Conservation (phyloP, 2,329 filamentous ascomycete species). For the Huntiella decipiens region DNA sequence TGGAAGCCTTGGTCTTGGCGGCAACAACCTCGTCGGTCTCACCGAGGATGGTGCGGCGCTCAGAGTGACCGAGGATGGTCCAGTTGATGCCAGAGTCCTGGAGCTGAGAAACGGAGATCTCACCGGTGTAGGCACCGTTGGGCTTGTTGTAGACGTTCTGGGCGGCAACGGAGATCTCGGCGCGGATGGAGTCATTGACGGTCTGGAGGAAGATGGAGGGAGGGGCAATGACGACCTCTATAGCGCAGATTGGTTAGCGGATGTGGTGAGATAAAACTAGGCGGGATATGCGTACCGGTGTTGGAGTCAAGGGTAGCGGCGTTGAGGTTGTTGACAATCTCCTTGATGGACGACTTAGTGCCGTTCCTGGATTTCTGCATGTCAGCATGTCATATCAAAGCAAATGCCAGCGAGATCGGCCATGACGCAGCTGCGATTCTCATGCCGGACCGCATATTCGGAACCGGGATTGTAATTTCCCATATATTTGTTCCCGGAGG, state of each 20-base stretch:
- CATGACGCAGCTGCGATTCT: too few species aligned
- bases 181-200: constrained; percentile 57
- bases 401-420: neutral
- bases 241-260: neutral
- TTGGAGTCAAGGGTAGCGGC: constrained; percentile 53
- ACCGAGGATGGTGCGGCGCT: constrained; percentile 75
- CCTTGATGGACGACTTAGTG: constrained; percentile 70
- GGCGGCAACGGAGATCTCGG: constrained; percentile 66
- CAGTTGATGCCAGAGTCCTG: constrained; percentile 76
- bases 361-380: constrained; percentile 53
- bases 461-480: too few species aligned
- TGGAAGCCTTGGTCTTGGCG: constrained; percentile 82
- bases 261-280: neutral
- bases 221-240: constrained; percentile 89
- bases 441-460: constrained; percentile 3
- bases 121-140: constrained; percentile 90
- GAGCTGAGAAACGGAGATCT: constrained; percentile 84
- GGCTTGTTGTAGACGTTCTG: constrained; percentile 98
- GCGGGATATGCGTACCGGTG: constrained; percentile 4
- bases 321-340: constrained; percentile 82
- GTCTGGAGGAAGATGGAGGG: constrained; percentile 80
- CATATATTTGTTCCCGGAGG: too few species aligned
- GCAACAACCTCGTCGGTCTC: constrained; percentile 77
- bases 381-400: neutral
- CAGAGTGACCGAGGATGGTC: constrained; percentile 85